Evolutionary conservation across 257 asterid genomes (phyloP).

Genomic region (Marsdenia floribunda): DNA sequence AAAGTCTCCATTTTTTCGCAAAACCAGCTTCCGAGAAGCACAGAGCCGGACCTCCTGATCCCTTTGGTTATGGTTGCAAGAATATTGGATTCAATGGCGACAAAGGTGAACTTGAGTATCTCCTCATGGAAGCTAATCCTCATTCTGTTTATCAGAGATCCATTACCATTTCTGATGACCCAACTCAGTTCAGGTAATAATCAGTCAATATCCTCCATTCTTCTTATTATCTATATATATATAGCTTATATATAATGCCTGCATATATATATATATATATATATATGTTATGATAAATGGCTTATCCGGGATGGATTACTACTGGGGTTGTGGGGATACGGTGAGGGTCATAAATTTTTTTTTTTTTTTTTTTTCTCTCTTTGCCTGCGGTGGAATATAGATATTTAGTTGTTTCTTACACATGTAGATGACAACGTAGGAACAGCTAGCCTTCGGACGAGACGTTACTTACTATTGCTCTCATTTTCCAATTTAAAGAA

Average conservation of each 20-base stretch:
- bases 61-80: slow-evolving; percentile 76
- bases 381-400: not conserved
- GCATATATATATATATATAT: too few species aligned
- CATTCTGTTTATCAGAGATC: slow-evolving; percentile 30
- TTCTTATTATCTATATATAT: too few species aligned
- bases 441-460: not conserved
- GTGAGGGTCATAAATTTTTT: not conserved
- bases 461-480: not conserved
- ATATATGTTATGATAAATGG: too few species aligned
- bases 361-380: too few species aligned
- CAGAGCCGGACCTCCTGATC: slow-evolving; percentile 45
- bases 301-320: too few species aligned
- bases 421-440: not conserved
- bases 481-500: too few species aligned
- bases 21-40: slow-evolving; percentile 45
- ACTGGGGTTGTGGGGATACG: too few species aligned
- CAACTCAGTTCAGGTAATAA: slow-evolving; percentile 48
- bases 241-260: too few species aligned
- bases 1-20: slow-evolving; percentile 42
- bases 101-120: slow-evolving; percentile 26
- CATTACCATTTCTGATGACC: slow-evolving; percentile 37
- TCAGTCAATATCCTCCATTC: not conserved
- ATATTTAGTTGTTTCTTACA: not conserved
- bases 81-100: slow-evolving; percentile 76
- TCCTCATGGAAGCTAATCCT: slow-evolving; percentile 14